Evolutionary conservation across 176 grass and related monocot genomes (phyloP).

Genomic region (Canna indica): DNA sequence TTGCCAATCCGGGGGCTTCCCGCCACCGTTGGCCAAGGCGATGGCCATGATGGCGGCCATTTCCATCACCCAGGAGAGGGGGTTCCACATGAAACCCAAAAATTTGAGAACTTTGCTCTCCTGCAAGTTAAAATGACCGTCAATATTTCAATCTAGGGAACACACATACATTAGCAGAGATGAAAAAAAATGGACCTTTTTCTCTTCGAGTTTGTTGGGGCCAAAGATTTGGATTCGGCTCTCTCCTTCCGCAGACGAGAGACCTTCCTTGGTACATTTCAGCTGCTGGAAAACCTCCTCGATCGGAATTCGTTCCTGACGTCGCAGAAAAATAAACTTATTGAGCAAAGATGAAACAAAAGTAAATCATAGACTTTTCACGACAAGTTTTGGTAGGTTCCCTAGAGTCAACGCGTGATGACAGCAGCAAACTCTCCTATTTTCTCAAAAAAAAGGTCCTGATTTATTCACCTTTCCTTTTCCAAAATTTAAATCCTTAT

Average conservation of each 20-base stretch:
- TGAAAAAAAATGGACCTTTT: slow-evolving; percentile 20
- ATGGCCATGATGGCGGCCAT: slow-evolving; percentile 60
- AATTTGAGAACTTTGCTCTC: slow-evolving; percentile 76
- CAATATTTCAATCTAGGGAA: not conserved
- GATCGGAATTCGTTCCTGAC: slow-evolving; percentile 46
- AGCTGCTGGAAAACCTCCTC: slow-evolving; percentile 49
- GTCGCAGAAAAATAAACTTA: not conserved
- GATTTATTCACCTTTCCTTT: not conserved
- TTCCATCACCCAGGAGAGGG: slow-evolving; percentile 76
- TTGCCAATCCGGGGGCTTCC: slow-evolving; percentile 31
- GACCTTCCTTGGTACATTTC: slow-evolving; percentile 45
- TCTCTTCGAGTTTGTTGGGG: slow-evolving; percentile 62
- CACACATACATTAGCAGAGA: not conserved
- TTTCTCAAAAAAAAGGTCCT: not conserved
- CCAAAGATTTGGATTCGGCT: slow-evolving; percentile 38
- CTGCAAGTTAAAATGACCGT: slow-evolving; percentile 16
- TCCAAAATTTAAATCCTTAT: not conserved
- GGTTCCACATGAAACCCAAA: slow-evolving; percentile 74
- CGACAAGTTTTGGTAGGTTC: not conserved
- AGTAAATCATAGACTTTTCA: not conserved
- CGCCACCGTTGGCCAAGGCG: slow-evolving; percentile 45
- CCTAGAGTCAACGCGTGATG: not conserved
- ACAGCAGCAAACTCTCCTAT: not conserved
- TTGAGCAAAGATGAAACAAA: not conserved
- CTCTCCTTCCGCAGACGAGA: slow-evolving; percentile 29